Base-by-base conservation (phyloP, 345 rosid species). In the Sonneratia caseolaris region DNA sequence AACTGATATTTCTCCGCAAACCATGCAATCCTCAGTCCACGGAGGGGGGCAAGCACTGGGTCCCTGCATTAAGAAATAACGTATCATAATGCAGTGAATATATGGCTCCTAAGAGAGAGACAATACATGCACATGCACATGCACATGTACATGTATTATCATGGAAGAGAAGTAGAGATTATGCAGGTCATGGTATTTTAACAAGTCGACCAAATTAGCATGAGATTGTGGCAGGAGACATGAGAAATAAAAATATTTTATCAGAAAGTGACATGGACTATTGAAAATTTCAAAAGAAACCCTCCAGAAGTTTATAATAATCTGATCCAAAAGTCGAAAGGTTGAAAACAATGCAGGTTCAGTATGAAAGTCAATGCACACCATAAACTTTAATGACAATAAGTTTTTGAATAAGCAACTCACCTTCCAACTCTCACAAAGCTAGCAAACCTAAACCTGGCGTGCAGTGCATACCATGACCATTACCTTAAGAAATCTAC, bases 401-500 rank as follows among this genome's bases (percentile, higher is more conserved):
- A 56, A 57, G 66, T 48, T 48, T 24, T 2, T 24, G 70, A 62
- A 37, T 74, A 35, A 75, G 86, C 32, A 79, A 70, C 91, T 84
- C 67, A 93, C 98, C 98, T 92, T 81, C 88, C 98, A 61, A 89
- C 91, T 81, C 97, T 85, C 43, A 84, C 64, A 72, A 91, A 86
- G 83, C 91, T 93, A 27, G 97, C 89, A 71, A 93, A 27, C 32
- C 32, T 27, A 27, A 27, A 27, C 96, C 76, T 93, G 97, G 84
- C 98, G 91, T 78, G 96, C 98, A 73, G 91, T 96, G 97, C 98
- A 91, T 68, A 93, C 96, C 98, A 93, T 87, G 49, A 97, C 97
- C 92, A 93, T 85, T 72, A 93, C 80, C 83, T 93, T 93, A 73
- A 90, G 75, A 81, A 93, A 89, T 82, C 96, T 93, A 86, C 82